Evolutionary conservation across 768 basidiomycete species (phyloP).

Genomic region (Kwoniella botswanensis): DNA sequence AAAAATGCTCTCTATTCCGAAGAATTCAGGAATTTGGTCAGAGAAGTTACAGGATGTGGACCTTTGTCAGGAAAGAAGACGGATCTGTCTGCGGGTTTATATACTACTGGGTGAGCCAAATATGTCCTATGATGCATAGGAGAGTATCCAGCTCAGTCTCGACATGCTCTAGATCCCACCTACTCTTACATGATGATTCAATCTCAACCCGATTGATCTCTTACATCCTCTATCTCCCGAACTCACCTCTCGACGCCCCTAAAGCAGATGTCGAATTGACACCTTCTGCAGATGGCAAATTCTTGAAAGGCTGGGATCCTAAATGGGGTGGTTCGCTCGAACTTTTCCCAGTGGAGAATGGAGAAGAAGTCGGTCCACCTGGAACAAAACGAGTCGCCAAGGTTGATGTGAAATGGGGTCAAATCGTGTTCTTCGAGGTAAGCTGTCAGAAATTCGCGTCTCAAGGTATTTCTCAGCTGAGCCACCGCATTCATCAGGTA

Average conservation of each 20-base stretch:
- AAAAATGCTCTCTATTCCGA: conserved; percentile 89
- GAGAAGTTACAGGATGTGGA: conserved; percentile 86
- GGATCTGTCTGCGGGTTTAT: conserved; percentile 93
- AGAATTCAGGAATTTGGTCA: conserved; percentile 80
- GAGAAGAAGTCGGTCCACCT: conserved; percentile 67
- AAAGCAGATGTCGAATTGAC: conserved; percentile 64
- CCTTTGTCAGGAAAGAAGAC: conserved; percentile 88
- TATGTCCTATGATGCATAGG: neutral
- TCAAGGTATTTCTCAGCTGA: neutral
- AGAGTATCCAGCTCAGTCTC: neutral
- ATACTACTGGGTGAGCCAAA: conserved; percentile 76
- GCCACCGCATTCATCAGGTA: conserved; percentile 60
- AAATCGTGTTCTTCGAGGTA: conserved; percentile 61
- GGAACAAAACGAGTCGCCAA: conserved; percentile 60
- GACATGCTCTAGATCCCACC: conserved; percentile 60
- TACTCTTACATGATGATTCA: conserved; percentile 98
- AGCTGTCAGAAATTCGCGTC: neutral
- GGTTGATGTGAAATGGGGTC: conserved; percentile 59
- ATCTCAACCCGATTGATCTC: conserved; percentile 92
- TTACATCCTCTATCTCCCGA: conserved; percentile 95
- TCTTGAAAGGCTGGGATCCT: conserved; percentile 71
- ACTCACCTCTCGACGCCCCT: conserved; percentile 48
- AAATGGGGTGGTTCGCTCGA: conserved; percentile 95
- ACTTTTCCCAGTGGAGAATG: conserved; percentile 74
- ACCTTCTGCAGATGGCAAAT: conserved; percentile 45